phyloP scores from a whole-genome alignment of 2,329 filamentous ascomycete species.

The Byssothecium circinans region DNA sequence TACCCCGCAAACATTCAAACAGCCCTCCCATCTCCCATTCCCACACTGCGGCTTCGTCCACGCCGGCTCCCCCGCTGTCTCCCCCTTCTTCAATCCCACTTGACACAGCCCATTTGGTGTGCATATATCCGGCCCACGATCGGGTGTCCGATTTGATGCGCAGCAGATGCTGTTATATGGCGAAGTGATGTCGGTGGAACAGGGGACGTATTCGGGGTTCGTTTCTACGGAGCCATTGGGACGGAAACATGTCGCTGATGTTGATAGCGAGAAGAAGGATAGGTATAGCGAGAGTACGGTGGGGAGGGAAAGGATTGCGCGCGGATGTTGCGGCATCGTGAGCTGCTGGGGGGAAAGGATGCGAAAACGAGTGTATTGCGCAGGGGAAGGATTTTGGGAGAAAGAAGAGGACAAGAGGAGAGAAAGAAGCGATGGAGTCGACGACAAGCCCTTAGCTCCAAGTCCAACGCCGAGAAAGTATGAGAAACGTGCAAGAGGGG shows the following conservation, averaged over 20 bases:
- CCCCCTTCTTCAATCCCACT: constrained; percentile 7
- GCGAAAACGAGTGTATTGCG: no score
- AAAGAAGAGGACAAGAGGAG: no score
- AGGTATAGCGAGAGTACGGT: not conserved
- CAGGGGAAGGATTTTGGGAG: no score
- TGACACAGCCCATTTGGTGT: constrained; percentile 11
- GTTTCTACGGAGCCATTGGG: not conserved
- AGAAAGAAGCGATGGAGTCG: no score
- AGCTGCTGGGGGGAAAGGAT: no score
- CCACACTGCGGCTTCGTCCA: constrained; percentile 11
- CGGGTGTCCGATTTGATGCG: not conserved
- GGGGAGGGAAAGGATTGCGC: not conserved
- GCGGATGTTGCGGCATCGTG: no score
- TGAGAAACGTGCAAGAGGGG: no score
- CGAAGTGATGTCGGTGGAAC: not conserved
- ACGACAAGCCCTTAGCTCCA: no score
- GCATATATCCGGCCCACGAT: constrained; percentile 9
- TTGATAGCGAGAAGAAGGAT: not conserved
- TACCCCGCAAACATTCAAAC: constrained; percentile 10
- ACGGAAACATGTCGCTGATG: not conserved
- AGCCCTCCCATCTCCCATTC: constrained; percentile 6
- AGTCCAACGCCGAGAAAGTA: no score
- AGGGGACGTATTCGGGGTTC: constrained; percentile 1
- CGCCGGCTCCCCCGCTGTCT: not conserved
- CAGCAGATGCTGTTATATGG: constrained; percentile 1